Evolutionary conservation across 2,329 filamentous ascomycete genomes (phyloP).

Genomic region (Trichoderma guizhouense): DNA sequence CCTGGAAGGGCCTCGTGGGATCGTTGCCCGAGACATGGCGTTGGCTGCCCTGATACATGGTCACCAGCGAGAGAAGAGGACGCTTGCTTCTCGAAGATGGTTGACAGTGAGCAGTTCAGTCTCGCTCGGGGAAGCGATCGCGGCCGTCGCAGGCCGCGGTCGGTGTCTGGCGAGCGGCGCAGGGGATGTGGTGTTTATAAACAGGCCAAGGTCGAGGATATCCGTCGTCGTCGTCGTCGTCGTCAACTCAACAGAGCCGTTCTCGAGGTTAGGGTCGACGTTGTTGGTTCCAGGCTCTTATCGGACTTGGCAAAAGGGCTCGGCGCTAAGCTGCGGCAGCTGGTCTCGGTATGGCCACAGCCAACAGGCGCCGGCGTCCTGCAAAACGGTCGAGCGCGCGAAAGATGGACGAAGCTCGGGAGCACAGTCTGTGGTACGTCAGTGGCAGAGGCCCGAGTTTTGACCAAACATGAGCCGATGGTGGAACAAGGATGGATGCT

Average conservation of each 20-base stretch:
- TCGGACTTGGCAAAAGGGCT: background rate
- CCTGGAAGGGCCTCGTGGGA: conserved; percentile 50
- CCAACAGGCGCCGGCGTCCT: background rate
- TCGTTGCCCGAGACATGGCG: conserved; percentile 47
- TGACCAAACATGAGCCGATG: background rate
- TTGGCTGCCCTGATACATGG: conserved; percentile 56
- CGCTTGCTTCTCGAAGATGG: background rate
- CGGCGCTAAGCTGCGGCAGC: background rate
- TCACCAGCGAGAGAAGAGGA: conserved; percentile 4
- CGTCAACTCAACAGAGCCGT: background rate
- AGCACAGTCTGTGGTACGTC: background rate
- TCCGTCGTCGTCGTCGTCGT: background rate
- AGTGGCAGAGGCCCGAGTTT: background rate
- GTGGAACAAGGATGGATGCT: background rate
- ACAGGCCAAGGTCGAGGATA: background rate
- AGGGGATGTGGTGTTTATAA: background rate
- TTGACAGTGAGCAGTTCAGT: background rate
- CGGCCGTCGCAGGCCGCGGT: conserved; percentile 12
- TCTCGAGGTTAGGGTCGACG: too few relatives aligned
- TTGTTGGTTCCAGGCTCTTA: background rate
- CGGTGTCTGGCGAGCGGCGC: background rate
- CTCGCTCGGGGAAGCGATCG: conserved; percentile 5
- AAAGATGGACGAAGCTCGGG: background rate
- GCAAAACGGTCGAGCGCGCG: background rate
- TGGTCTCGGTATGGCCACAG: background rate